Conservation (phyloP, 352 stramenopile genomes). For the Globisporangium alternatum region DNA sequence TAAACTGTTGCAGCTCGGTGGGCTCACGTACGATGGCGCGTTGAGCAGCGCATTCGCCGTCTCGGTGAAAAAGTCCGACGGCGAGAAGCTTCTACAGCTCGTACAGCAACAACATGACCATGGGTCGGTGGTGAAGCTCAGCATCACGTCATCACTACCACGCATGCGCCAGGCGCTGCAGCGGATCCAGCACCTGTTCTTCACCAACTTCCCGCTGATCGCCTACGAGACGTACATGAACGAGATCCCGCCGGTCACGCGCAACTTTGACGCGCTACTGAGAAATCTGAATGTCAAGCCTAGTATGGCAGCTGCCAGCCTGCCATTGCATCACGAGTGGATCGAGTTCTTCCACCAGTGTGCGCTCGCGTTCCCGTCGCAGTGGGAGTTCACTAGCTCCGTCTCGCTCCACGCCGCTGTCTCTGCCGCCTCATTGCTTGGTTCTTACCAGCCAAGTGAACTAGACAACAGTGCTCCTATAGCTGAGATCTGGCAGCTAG, state of each 20-base stretch:
- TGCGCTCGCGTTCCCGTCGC: slow-evolving; percentile 14
- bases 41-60: slow-evolving; percentile 17
- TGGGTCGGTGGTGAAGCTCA: not conserved
- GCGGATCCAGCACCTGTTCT: slow-evolving; percentile 35
- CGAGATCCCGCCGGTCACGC: not conserved
- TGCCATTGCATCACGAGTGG: not conserved
- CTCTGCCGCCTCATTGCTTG: slow-evolving; percentile 18
- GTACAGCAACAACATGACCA: not conserved
- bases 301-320: no score
- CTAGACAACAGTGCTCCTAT: no score
- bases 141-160: not conserved
- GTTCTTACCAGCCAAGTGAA: not conserved
- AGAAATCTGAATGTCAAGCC: slow-evolving; percentile 6
- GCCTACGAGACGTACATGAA: slow-evolving; percentile 34
- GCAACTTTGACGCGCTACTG: slow-evolving; percentile 23
- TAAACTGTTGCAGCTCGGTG: slow-evolving; percentile 23
- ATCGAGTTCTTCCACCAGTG: not conserved
- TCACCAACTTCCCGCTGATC: slow-evolving; percentile 27
- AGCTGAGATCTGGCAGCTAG: slow-evolving; percentile 7
- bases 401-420: slow-evolving; percentile 29
- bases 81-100: slow-evolving; percentile 23
- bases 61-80: slow-evolving; percentile 25
- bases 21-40: slow-evolving; percentile 19
- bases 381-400: slow-evolving; percentile 22
- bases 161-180: slow-evolving; percentile 20